These are phyloP conservation scores for Annulohypoxylon moriforme DNA, from an alignment of 495 filamentous ascomycete species.

Conservation along the genomic window DNA sequence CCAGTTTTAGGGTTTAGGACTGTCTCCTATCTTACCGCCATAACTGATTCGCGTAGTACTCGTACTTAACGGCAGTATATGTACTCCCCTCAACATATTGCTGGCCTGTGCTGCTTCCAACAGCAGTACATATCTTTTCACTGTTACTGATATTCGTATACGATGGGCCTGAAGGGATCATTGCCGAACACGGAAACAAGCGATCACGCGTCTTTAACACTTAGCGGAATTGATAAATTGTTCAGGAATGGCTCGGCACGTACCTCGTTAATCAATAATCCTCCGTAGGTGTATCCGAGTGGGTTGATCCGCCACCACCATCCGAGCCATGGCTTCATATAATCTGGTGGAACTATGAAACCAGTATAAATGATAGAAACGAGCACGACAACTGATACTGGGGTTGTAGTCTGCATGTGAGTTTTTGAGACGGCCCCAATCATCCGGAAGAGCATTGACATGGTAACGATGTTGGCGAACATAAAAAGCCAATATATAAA, in stretches of 20 bases:
- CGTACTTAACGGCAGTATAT: constrained; percentile 64
- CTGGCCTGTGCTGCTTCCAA: constrained; percentile 63
- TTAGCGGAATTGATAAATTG: too few relatives aligned
- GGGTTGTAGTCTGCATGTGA: constrained; percentile 75
- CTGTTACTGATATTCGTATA: constrained; percentile 45
- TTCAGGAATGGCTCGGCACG: too few relatives aligned
- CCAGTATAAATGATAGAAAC: constrained; percentile 75
- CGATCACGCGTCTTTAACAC: constrained; percentile 4
- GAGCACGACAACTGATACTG: constrained; percentile 62
- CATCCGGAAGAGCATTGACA: constrained; percentile 71
- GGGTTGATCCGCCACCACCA: constrained; percentile 85
- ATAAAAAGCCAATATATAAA: constrained; percentile 70
- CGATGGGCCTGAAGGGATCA: background rate
- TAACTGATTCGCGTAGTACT: constrained; percentile 66
- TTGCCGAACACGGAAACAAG: background rate
- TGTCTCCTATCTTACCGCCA: constrained; percentile 74
- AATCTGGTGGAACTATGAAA: constrained; percentile 74
- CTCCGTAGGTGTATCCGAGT: constrained; percentile 79
- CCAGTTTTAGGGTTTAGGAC: too few relatives aligned
- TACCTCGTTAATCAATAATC: constrained; percentile 71
- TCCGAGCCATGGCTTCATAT: constrained; percentile 80
- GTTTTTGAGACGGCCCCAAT: constrained; percentile 77
- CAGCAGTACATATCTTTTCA: constrained; percentile 64
- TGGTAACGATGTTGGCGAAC: constrained; percentile 66
- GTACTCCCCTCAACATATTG: constrained; percentile 60